phyloP scores from a whole-genome alignment of 2,329 filamentous ascomycete species.

The Colletotrichum sp. region DNA sequence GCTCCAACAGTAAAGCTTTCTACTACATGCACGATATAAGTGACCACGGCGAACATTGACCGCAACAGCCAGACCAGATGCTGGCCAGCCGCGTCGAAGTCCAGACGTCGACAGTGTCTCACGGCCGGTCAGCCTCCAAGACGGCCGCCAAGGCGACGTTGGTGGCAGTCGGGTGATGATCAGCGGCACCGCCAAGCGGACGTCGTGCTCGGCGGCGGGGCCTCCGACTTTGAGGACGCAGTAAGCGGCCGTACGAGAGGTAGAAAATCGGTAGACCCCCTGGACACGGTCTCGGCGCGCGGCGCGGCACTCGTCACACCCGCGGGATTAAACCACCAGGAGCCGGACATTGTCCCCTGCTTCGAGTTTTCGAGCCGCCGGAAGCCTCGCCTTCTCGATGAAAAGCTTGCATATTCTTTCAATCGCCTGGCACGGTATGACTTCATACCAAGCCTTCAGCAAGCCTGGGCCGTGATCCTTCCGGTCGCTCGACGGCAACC shows the following conservation, averaged over 20 bases:
- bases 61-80: background rate
- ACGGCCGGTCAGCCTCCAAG: conserved; percentile 3
- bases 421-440: background rate
- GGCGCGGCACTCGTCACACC: conserved; percentile 17
- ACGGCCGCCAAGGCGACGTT: background rate
- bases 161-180: background rate
- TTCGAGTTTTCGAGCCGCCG: background rate
- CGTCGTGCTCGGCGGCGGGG: conserved; percentile 7
- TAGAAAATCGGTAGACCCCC: background rate
- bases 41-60: background rate
- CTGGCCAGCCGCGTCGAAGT: background rate
- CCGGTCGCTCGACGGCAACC: background rate
- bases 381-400: background rate
- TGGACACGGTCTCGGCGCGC: background rate
- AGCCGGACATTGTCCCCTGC: background rate
- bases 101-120: background rate
- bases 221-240: background rate
- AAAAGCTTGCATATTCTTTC: background rate
- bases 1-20: background rate
- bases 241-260: background rate
- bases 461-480: background rate
- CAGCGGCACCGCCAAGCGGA: conserved; percentile 9
- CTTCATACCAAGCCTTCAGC: conserved; percentile 18
- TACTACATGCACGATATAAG: background rate
- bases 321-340: background rate